Evolutionary conservation across 345 rosid genomes (phyloP).

Genomic region (Gossypium turneri): DNA sequence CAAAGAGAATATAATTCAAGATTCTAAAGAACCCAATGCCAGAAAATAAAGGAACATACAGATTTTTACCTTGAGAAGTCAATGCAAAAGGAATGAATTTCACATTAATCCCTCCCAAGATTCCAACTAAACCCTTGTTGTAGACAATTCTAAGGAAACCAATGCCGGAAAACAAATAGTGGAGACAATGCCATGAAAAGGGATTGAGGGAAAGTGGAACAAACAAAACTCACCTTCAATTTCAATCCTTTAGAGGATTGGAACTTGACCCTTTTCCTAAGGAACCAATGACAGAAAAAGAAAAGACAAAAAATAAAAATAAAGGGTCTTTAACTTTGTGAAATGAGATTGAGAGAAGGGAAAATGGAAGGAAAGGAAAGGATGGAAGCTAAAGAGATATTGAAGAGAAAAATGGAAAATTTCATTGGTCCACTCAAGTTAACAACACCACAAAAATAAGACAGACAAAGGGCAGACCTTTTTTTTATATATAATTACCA

Average conservation of each 20-base stretch:
- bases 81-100: not conserved
- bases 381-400: not conserved
- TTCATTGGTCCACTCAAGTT: conserved; percentile 13
- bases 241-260: not conserved
- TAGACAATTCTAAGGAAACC: not conserved
- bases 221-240: conserved; percentile 10
- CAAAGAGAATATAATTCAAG: not conserved
- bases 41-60: not conserved
- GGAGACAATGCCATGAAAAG: not conserved
- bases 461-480: not conserved
- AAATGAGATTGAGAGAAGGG: not conserved
- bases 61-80: conserved; percentile 1
- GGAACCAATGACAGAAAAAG: not conserved
- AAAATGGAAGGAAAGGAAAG: not conserved
- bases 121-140: not conserved
- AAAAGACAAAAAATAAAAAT: conserved; percentile 11
- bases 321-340: not conserved
- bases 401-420: not conserved
- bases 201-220: not conserved
- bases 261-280: not conserved
- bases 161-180: not conserved
- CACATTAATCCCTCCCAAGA: not conserved
- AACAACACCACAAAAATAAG: not conserved
- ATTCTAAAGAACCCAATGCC: not conserved
- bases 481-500: not conserved